Evolutionary conservation across 164 flowering plant genomes (phyloP).

Genomic region (Vitis rupestris): DNA sequence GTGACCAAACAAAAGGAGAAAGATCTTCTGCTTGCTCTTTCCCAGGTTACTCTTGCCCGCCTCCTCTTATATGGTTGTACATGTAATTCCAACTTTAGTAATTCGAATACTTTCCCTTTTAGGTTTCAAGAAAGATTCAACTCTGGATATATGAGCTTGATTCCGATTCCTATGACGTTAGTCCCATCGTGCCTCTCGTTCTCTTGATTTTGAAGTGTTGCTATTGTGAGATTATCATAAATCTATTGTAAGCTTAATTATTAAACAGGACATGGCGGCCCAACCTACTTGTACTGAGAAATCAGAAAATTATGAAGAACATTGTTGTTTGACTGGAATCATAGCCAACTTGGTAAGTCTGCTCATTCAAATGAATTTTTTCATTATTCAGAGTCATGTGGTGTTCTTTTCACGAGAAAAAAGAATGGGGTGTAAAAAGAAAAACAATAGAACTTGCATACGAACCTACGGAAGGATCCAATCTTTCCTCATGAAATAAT

Average conservation of each 20-base stretch:
- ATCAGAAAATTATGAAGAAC: conserved; percentile 10
- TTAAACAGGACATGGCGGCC: conserved; percentile 24
- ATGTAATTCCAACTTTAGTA: not conserved
- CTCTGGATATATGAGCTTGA: conserved; percentile 34
- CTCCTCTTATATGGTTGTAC: not conserved
- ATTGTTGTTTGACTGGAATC: conserved; percentile 27
- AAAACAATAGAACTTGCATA: too few species aligned
- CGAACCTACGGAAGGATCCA: too few species aligned
- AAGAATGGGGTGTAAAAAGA: too few species aligned
- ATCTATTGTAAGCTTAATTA: not conserved
- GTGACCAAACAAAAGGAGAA: conserved; percentile 42
- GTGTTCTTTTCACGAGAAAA: too few species aligned
- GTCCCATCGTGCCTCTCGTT: conserved; percentile 7
- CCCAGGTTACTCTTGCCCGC: conserved; percentile 38
- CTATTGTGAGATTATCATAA: not conserved
- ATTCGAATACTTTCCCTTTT: not conserved
- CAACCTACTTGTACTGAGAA: conserved; percentile 4
- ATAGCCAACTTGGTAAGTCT: conserved; percentile 41
- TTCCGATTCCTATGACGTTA: conserved; percentile 23
- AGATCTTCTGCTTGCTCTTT: conserved; percentile 48
- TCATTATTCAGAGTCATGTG: too few species aligned
- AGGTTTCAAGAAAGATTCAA: conserved; percentile 53
- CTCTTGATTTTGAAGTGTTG: not conserved
- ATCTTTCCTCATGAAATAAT: too few species aligned
- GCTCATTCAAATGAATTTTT: too few species aligned